Evolutionary conservation across 345 rosid species (phyloP).

Genomic region (Eucalyptus regnans): DNA sequence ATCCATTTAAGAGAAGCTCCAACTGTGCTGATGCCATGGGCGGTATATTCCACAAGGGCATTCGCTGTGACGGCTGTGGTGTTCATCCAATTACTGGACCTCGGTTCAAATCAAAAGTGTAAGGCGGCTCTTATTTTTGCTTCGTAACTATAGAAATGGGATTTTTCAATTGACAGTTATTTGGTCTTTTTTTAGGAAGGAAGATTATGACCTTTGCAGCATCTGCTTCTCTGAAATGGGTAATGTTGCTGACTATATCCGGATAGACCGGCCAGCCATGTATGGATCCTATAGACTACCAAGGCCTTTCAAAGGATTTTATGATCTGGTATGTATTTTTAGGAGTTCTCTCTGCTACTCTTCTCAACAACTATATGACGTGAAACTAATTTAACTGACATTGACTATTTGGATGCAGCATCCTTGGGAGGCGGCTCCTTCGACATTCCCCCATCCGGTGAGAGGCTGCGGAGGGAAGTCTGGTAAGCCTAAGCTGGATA

Average conservation of each 20-base stretch:
- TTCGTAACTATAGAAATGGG: not conserved
- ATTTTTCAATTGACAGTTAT: not conserved
- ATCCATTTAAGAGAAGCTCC: conserved; percentile 12
- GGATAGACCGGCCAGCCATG: conserved; percentile 55
- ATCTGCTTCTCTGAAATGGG: conserved; percentile 74
- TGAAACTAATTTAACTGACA: not conserved
- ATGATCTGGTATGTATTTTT: conserved; percentile 20
- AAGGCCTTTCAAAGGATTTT: conserved; percentile 13
- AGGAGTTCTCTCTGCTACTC: not conserved
- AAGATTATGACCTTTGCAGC: conserved; percentile 84
- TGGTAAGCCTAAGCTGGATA: conserved; percentile 43
- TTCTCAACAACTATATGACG: not conserved
- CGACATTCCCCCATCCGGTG: conserved; percentile 1
- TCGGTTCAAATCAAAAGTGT: conserved; percentile 89
- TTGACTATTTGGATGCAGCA: not conserved
- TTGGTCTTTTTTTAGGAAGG: conserved; percentile 33
- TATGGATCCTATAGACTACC: conserved; percentile 9
- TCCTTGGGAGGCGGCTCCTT: conserved; percentile 3
- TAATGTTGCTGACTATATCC: conserved; percentile 45
- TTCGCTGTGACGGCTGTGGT: conserved; percentile 90
- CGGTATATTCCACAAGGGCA: conserved; percentile 68
- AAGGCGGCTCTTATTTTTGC: conserved; percentile 12
- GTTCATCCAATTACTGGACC: conserved; percentile 82
- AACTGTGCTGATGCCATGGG: conserved; percentile 7
- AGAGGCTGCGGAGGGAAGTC: conserved; percentile 18